A percentile compares a stretch with the other conserved stretches of the same genome.
Conservation (phyloP, 2,329 filamentous ascomycete genomes). For the Emericellopsis cladophorae region DNA sequence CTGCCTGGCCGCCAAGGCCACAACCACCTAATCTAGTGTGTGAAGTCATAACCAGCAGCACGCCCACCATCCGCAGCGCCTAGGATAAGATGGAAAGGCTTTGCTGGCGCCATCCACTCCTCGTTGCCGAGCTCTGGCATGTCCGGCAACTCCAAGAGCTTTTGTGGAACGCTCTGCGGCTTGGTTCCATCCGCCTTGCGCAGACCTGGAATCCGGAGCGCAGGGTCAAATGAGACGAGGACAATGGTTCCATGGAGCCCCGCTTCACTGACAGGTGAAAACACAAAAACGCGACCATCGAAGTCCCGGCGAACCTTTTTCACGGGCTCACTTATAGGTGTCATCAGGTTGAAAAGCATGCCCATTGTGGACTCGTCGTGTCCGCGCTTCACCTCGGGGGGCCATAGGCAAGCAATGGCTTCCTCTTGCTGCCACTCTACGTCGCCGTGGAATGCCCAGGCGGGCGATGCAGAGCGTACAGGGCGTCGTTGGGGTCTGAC, state of each 20-base stretch:
- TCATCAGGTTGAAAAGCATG: background rate
- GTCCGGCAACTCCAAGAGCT: background rate
- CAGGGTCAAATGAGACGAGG: slow-evolving; percentile 17
- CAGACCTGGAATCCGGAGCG: slow-evolving; percentile 7
- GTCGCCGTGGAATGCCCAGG: no score
- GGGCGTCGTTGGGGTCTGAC: no score
- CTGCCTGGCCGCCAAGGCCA: no score
- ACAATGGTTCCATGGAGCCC: slow-evolving; percentile 5
- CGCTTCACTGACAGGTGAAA: background rate
- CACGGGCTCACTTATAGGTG: background rate
- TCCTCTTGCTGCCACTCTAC: no score
- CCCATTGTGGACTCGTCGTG: background rate
- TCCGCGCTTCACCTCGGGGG: background rate
- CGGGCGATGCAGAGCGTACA: no score
- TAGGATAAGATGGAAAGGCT: background rate
- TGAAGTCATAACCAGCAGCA: background rate
- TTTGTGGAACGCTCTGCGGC: background rate
- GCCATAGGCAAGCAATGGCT: no score
- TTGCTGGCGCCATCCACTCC: background rate
- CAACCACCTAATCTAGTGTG: background rate
- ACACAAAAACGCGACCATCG: slow-evolving; percentile 2
- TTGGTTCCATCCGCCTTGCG: background rate
- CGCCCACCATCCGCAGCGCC: background rate
- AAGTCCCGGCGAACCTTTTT: slow-evolving; percentile 1
- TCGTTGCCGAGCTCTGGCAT: background rate